A percentile compares a stretch with the other conserved stretches of the same genome.
phyloP scores from a whole-genome alignment of 2,329 filamentous ascomycete genomes.

The Colletotrichum ledebouriae region DNA sequence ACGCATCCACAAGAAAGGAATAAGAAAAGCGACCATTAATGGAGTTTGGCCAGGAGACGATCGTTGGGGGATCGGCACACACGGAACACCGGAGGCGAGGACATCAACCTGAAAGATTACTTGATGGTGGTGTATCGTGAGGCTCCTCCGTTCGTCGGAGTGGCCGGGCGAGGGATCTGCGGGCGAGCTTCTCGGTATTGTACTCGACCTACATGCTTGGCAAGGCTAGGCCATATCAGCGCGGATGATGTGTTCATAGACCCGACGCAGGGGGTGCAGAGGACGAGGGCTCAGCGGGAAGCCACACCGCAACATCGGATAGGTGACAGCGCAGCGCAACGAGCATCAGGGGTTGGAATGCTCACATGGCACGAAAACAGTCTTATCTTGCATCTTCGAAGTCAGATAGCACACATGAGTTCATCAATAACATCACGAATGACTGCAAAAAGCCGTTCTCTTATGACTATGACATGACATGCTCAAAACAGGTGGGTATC shows the following conservation, averaged over 20 bases:
- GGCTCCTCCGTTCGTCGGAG: constrained; percentile 41
- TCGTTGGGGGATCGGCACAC: constrained; percentile 36
- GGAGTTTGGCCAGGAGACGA: not conserved
- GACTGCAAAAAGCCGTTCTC: not conserved
- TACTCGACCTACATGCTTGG: constrained; percentile 30
- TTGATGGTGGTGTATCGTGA: constrained; percentile 15
- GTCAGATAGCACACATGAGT: constrained; percentile 6
- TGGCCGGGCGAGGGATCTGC: constrained; percentile 36
- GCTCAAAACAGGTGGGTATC: no score
- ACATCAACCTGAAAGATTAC: constrained; percentile 11
- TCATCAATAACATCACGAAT: constrained; percentile 11
- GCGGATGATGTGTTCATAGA: not conserved
- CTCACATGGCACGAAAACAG: constrained; percentile 22
- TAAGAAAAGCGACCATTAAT: constrained; percentile 10
- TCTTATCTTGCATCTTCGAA: constrained; percentile 3
- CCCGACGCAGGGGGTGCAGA: not conserved
- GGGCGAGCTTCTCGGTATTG: constrained; percentile 25
- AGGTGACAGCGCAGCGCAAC: constrained; percentile 16
- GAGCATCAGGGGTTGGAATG: constrained; percentile 15
- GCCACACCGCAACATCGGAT: constrained; percentile 31
- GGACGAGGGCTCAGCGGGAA: constrained; percentile 3
- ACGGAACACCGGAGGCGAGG: constrained; percentile 31
- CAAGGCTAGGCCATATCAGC: constrained; percentile 38
- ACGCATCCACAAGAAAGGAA: constrained; percentile 10
- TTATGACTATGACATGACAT: not conserved